A percentile compares a stretch with the other conserved stretches of the same genome.
These are phyloP conservation scores for Paxillus rubicundulus DNA, from an alignment of 768 basidiomycete species.

Conservation along the genomic window DNA sequence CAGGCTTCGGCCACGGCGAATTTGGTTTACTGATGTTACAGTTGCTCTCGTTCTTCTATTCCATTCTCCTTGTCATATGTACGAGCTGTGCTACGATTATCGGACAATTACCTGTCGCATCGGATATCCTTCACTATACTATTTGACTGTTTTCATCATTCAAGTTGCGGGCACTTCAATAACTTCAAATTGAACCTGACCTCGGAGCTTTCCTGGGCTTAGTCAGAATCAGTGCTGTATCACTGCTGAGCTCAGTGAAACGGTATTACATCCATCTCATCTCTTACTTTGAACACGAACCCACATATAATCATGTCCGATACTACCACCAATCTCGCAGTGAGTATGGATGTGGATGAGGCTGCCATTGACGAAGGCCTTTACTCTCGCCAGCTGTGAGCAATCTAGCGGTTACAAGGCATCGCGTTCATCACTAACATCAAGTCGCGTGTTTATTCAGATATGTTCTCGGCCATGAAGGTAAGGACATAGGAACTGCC, in stretches of 20 bases:
- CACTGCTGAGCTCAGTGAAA: not conserved
- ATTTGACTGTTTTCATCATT: no score
- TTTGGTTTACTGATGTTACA: not conserved
- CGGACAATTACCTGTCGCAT: not conserved
- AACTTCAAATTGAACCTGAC: no score
- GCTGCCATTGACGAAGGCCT: slow-evolving; percentile 88
- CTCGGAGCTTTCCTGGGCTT: slow-evolving; percentile 10
- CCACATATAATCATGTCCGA: slow-evolving; percentile 34
- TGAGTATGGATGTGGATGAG: slow-evolving; percentile 83
- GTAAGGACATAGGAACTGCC: slow-evolving; percentile 36
- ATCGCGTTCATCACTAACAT: slow-evolving; percentile 17
- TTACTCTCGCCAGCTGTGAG: slow-evolving; percentile 91
- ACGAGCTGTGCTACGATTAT: not conserved
- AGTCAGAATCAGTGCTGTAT: slow-evolving; percentile 16
- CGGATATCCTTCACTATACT: not conserved
- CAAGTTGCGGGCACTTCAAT: no score
- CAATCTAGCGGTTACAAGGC: slow-evolving; percentile 15
- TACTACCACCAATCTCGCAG: slow-evolving; percentile 30
- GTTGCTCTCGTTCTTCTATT: not conserved
- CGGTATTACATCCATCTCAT: slow-evolving; percentile 7
- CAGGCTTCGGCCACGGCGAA: slow-evolving; percentile 3
- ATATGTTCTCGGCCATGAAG: slow-evolving; percentile 97
- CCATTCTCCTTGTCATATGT: not conserved
- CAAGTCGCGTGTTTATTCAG: slow-evolving; percentile 38
- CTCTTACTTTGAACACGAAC: slow-evolving; percentile 6